Evolutionary conservation across 202 grass and related monocot genomes (phyloP).

Genomic region (Eragrostis tef): DNA sequence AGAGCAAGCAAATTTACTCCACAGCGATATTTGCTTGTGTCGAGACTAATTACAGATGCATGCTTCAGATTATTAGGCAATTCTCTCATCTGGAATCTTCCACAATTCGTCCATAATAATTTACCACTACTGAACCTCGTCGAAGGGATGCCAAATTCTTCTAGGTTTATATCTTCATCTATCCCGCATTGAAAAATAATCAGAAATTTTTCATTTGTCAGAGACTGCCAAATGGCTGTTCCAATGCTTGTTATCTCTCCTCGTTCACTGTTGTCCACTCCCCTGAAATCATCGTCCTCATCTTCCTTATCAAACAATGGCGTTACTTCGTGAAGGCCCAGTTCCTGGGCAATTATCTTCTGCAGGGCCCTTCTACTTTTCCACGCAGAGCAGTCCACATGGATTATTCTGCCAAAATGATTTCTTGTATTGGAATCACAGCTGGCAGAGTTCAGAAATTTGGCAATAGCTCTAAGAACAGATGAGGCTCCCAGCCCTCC

Average conservation of each 20-base stretch:
- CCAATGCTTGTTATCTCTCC: background rate
- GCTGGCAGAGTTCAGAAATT: background rate
- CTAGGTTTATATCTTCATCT: background rate
- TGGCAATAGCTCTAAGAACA: background rate
- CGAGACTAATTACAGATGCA: too few species aligned
- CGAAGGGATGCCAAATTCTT: background rate
- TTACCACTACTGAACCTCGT: background rate
- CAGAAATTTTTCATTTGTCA: background rate
- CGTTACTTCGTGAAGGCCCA: background rate
- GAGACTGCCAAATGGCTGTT: background rate
- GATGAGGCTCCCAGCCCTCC: background rate
- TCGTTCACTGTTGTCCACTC: too few species aligned
- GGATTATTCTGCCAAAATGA: background rate
- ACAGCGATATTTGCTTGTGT: too few species aligned
- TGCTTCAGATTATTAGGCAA: too few species aligned
- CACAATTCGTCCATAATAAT: background rate
- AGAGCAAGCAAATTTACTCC: background rate
- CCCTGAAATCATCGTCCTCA: slow-evolving; percentile 10
- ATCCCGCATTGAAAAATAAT: slow-evolving; percentile 7
- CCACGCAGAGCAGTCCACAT: slow-evolving; percentile 7
- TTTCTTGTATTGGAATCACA: background rate
- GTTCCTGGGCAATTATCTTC: background rate
- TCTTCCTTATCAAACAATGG: background rate
- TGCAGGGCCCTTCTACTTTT: slow-evolving; percentile 24
- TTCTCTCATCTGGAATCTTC: background rate